A percentile compares a stretch with the other conserved stretches of the same genome.
Conservation (phyloP, 177 flowering plant genomes). For the Tripterygium wilfordii region DNA sequence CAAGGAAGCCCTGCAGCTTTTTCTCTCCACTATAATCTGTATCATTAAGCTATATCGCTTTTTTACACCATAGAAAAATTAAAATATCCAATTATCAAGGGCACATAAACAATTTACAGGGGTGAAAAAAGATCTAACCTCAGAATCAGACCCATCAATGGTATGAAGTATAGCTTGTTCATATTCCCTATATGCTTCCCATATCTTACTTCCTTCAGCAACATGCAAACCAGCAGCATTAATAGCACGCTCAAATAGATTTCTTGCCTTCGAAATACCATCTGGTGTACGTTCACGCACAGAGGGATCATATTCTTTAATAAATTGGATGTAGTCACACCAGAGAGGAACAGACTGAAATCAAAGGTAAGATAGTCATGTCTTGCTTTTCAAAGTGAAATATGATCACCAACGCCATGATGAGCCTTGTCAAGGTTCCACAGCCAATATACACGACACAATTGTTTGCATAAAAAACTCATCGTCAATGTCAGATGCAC, state of each 20-base stretch:
- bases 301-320: slow-evolving; percentile 58
- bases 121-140: slow-evolving; percentile 36
- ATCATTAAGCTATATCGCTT: too few species aligned
- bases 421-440: too few species aligned
- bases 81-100: too few species aligned
- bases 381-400: neutral
- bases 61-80: too few species aligned
- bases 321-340: slow-evolving; percentile 80
- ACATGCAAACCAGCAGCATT: slow-evolving; percentile 88
- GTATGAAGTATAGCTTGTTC: slow-evolving; percentile 58
- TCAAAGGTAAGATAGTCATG: slow-evolving; percentile 6
- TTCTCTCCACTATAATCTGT: too few species aligned
- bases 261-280: slow-evolving; percentile 68
- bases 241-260: slow-evolving; percentile 85
- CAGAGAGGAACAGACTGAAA: slow-evolving; percentile 88
- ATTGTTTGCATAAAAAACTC: too few species aligned
- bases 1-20: too few species aligned
- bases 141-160: slow-evolving; percentile 40
- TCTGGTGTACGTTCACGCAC: slow-evolving; percentile 40
- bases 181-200: slow-evolving; percentile 85
- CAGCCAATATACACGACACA: too few species aligned
- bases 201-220: slow-evolving; percentile 67
- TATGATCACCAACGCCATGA: too few species aligned
- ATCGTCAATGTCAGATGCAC: too few species aligned
- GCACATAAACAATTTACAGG: too few species aligned